Conservation (phyloP, 2,329 filamentous ascomycete genomes). For the Pseudocercospora pini-densiflorae region DNA sequence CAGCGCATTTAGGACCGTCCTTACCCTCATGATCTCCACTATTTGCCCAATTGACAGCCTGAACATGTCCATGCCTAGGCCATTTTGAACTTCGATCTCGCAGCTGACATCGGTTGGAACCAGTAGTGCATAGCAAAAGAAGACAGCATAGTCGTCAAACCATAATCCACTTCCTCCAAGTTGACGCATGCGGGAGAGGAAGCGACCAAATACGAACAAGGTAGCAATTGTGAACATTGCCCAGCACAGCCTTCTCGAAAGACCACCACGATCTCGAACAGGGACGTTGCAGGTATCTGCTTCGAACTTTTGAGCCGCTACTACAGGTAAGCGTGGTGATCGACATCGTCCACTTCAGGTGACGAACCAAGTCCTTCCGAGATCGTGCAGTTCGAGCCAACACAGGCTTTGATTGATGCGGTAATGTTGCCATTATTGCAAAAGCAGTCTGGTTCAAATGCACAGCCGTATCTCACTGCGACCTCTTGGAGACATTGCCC, state of each 20-base stretch:
- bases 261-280: slow-evolving; percentile 6
- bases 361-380: background rate
- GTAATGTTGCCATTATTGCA: slow-evolving; percentile 6
- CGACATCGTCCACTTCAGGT: too few relatives aligned
- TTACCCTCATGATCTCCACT: slow-evolving; percentile 13
- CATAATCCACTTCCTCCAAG: slow-evolving; percentile 20
- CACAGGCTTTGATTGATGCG: slow-evolving; percentile 1
- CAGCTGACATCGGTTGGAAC: slow-evolving; percentile 11
- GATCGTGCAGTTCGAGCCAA: background rate
- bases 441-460: background rate
- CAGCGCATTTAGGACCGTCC: background rate
- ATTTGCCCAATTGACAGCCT: slow-evolving; percentile 7
- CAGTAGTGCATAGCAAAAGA: slow-evolving; percentile 13
- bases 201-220: slow-evolving; percentile 9
- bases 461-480: background rate
- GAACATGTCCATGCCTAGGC: slow-evolving; percentile 18
- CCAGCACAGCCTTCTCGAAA: slow-evolving; percentile 13
- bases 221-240: slow-evolving; percentile 12
- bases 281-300: slow-evolving; percentile 16
- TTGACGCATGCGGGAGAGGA: slow-evolving; percentile 10
- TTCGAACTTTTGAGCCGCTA: background rate
- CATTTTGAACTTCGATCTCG: slow-evolving; percentile 17
- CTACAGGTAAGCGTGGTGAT: background rate
- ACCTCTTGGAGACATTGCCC: background rate
- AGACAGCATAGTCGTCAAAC: slow-evolving; percentile 18